These are phyloP conservation scores for Fusarium metavorans DNA, from an alignment of 2,329 filamentous ascomycete species.

Conservation along the genomic window DNA sequence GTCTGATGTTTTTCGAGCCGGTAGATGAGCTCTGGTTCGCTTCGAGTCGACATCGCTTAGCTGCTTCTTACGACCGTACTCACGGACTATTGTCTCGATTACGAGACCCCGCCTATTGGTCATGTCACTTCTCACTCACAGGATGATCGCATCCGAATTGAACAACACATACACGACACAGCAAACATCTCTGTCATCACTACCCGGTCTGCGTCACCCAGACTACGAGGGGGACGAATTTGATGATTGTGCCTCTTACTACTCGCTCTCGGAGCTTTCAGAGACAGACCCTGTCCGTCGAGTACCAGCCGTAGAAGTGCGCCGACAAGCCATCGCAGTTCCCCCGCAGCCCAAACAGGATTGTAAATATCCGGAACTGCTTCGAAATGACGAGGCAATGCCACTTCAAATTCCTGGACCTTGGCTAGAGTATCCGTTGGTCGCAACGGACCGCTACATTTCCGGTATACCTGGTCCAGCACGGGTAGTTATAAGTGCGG, in stretches of 20 bases:
- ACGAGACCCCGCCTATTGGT: background rate
- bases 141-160: background rate
- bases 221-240: background rate
- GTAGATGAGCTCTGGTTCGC: background rate
- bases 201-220: background rate
- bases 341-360: background rate
- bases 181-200: background rate
- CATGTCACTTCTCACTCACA: background rate
- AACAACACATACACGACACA: background rate
- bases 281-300: background rate
- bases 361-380: background rate
- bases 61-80: background rate
- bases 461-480: background rate
- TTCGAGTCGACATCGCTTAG: background rate
- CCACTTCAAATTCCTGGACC: background rate
- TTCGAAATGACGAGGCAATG: accelerated
- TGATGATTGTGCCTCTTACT: background rate
- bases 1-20: background rate
- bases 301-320: background rate
- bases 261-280: background rate
- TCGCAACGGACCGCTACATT: background rate
- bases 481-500: background rate
- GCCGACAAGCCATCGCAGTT: background rate
- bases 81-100: background rate
- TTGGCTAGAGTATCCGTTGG: background rate